A percentile compares a stretch with the other conserved stretches of the same genome.
These are phyloP conservation scores for Lactarius vividus DNA, from an alignment of 768 basidiomycete species.

Conservation along the genomic window DNA sequence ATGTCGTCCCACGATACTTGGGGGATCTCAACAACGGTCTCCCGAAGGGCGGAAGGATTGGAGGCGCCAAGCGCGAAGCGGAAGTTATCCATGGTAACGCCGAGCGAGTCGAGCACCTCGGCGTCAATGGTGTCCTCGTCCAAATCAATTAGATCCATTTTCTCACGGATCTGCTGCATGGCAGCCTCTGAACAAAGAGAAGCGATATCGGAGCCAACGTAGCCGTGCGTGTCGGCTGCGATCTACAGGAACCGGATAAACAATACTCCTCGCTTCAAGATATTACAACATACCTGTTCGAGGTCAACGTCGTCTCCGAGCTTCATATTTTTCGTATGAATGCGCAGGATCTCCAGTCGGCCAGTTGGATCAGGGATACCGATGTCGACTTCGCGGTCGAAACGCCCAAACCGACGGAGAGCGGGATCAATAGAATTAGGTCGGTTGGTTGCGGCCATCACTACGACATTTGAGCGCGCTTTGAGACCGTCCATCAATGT, in stretches of 20 bases:
- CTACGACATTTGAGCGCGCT: conserved; percentile 97
- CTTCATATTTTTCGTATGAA: conserved; percentile 99
- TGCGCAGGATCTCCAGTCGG: conserved; percentile 96
- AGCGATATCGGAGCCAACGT: conserved; percentile 97
- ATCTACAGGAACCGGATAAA: conserved; percentile 53
- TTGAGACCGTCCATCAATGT: conserved; percentile 99
- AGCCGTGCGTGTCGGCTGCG: conserved; percentile 98
- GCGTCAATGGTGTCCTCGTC: conserved; percentile 99
- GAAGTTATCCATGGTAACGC: conserved; percentile 99
- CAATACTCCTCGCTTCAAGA: conserved; percentile 7
- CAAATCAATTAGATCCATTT: conserved; percentile 97
- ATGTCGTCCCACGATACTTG: conserved; percentile 99
- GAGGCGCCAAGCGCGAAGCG: conserved; percentile 96
- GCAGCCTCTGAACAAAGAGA: conserved; percentile 98
- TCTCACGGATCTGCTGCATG: conserved; percentile 99
- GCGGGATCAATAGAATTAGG: conserved; percentile 99
- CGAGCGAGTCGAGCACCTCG: conserved; percentile 97
- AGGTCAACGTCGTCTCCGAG: conserved; percentile 94
- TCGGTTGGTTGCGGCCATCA: conserved; percentile 99
- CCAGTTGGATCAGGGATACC: conserved; percentile 99
- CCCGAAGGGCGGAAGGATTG: conserved; percentile 97
- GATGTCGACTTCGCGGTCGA: conserved; percentile 99
- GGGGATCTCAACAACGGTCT: conserved; percentile 99
- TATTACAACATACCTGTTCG: conserved; percentile 64
- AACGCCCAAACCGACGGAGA: conserved; percentile 96